A percentile compares a stretch with the other conserved stretches of the same genome.
Evolutionary conservation across 2,329 filamentous ascomycete genomes (phyloP).

Genomic region (Dothideomycetes sp.): DNA sequence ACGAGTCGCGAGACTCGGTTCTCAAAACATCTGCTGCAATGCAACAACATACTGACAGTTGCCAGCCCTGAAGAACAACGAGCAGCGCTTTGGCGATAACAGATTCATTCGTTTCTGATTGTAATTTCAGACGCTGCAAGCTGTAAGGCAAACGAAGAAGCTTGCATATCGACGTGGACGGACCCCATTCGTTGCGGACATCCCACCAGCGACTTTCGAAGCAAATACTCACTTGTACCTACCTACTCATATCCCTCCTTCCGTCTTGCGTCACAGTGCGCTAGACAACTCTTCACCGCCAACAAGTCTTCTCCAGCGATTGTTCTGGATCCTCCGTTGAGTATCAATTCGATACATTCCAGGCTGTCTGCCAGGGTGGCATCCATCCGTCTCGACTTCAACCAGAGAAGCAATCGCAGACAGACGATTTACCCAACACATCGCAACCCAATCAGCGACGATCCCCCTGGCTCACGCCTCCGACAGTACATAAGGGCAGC

Average conservation of each 20-base stretch:
- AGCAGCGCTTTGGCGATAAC: too few relatives aligned
- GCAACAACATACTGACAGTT: too few relatives aligned
- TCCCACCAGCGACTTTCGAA: too few relatives aligned
- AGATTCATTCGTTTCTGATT: too few relatives aligned
- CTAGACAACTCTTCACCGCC: conserved; percentile 9
- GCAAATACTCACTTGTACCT: too few relatives aligned
- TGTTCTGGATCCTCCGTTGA: conserved; percentile 1
- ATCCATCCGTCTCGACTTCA: neutral
- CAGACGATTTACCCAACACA: too few relatives aligned
- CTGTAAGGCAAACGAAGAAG: conserved; percentile 5
- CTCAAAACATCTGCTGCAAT: too few relatives aligned
- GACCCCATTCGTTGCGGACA: conserved; percentile 4
- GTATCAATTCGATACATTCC: conserved; percentile 7
- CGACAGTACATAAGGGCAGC: too few relatives aligned
- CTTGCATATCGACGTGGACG: conserved; percentile 5
- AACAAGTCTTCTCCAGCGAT: neutral
- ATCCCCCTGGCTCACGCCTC: neutral
- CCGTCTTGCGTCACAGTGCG: conserved; percentile 11
- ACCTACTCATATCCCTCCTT: too few relatives aligned
- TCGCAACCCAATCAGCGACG: conserved; percentile 8
- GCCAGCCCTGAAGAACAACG: too few relatives aligned
- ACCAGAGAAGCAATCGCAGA: conserved; percentile 6
- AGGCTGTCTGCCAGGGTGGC: too few relatives aligned
- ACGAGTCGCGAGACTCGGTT: too few relatives aligned
- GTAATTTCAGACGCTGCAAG: conserved; percentile 4